A percentile compares a stretch with the other conserved stretches of the same genome.
phyloP scores from a whole-genome alignment of 2,329 filamentous ascomycete genomes.

The Ceratocystis cubensis region DNA sequence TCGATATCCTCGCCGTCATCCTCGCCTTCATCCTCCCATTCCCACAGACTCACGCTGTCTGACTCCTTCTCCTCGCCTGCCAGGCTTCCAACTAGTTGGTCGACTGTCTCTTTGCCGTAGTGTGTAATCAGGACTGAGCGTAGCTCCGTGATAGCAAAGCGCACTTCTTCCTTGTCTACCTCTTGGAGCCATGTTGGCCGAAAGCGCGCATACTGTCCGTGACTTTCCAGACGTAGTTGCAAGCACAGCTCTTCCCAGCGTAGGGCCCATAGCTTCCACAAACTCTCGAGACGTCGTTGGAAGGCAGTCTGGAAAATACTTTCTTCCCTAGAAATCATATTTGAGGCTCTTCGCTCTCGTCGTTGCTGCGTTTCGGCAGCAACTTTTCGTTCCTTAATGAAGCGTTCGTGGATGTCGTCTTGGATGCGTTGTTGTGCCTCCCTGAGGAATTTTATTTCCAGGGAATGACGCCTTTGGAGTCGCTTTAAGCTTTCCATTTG shows the following conservation, averaged over 20 bases:
- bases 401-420: conserved; percentile 17
- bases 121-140: conserved; percentile 7
- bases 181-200: conserved; percentile 18
- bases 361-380: conserved; percentile 14
- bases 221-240: conserved; percentile 2
- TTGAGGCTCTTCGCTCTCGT: conserved; percentile 16
- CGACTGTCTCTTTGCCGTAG: conserved; percentile 20
- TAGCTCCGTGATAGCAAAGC: conserved; percentile 12
- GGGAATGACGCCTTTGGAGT: conserved; percentile 6
- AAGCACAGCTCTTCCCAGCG: conserved; percentile 19
- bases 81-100: background rate
- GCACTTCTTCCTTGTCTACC: background rate
- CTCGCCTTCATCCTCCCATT: conserved; percentile 18
- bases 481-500: conserved; percentile 11
- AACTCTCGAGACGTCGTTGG: conserved; percentile 6
- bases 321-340: conserved; percentile 18
- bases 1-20: conserved; percentile 19
- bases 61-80: background rate
- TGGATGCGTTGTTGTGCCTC: conserved; percentile 20
- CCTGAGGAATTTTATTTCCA: conserved; percentile 19
- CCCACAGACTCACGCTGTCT: conserved; percentile 18
- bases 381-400: conserved; percentile 12
- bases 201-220: conserved; percentile 9
- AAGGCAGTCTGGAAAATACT: conserved; percentile 16
- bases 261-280: conserved; percentile 20